phyloP scores from a whole-genome alignment of 2,329 filamentous ascomycete species.

The Geosmithia morbida region DNA sequence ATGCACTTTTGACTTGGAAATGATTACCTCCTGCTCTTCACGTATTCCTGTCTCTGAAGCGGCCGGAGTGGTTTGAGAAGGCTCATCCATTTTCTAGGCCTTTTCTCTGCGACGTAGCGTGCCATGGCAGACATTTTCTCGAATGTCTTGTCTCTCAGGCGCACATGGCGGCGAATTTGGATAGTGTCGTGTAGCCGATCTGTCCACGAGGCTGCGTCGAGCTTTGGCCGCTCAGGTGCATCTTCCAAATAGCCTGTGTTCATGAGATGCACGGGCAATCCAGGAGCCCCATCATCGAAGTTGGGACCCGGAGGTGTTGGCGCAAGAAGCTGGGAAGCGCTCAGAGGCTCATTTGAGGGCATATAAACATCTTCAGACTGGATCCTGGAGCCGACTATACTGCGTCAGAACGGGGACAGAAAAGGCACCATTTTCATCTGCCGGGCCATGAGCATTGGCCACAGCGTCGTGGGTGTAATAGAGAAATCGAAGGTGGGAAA shows the following conservation, averaged over 20 bases:
- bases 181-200: not conserved
- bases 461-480: constrained; percentile 2
- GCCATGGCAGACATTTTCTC: not conserved
- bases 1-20: too few relatives aligned
- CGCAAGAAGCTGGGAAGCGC: not conserved
- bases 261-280: not conserved
- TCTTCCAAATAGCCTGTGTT: not conserved
- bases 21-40: too few relatives aligned
- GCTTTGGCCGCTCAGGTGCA: not conserved
- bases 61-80: not conserved
- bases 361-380: not conserved
- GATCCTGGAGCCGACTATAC: not conserved
- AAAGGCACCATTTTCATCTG: not conserved
- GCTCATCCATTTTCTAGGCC: not conserved
- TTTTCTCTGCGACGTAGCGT: not conserved
- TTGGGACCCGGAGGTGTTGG: not conserved
- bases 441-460: too few relatives aligned
- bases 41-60: not conserved
- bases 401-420: not conserved
- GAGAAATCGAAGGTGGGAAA: constrained; percentile 3
- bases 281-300: not conserved
- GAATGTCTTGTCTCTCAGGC: not conserved
- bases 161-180: not conserved
- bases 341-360: not conserved
- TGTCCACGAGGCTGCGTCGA: not conserved